Conservation (phyloP, 73 alveolate species). For the Tetrahymena elliotti region DNA sequence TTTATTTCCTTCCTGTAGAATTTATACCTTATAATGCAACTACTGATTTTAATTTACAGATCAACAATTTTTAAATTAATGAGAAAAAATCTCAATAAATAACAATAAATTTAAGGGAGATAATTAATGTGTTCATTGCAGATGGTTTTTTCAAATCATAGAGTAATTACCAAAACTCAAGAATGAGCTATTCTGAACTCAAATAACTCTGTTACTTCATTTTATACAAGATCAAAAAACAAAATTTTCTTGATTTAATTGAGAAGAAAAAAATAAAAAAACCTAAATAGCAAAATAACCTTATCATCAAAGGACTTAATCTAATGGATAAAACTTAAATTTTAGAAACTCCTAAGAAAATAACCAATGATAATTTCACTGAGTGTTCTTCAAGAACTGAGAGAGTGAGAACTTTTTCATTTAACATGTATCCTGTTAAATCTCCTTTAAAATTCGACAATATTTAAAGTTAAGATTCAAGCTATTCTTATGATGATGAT, state of each 20-base stretch:
- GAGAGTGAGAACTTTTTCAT: neutral
- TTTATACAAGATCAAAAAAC: neutral
- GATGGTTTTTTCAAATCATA: neutral
- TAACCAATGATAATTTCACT: neutral
- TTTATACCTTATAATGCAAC: neutral
- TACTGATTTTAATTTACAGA: neutral
- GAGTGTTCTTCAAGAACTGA: neutral
- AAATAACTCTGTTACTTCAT: neutral
- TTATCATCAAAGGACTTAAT: neutral
- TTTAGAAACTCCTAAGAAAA: neutral
- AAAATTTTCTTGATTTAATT: neutral
- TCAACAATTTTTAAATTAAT: neutral
- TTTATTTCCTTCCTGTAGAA: neutral
- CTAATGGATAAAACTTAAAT: neutral
- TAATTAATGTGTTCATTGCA: neutral
- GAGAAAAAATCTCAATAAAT: neutral
- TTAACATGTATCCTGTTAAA: neutral
- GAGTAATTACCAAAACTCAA: neutral
- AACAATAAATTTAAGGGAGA: neutral
- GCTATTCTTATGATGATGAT: neutral
- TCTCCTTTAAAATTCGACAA: neutral
- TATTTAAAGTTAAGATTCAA: neutral
- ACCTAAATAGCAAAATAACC: neutral
- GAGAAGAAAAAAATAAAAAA: neutral
- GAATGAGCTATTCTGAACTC: neutral